Evolutionary conservation across 805 yeast species (phyloP), one percentile per base, ranked within the genome.

Genomic region (Candida hungchunana): DNA sequence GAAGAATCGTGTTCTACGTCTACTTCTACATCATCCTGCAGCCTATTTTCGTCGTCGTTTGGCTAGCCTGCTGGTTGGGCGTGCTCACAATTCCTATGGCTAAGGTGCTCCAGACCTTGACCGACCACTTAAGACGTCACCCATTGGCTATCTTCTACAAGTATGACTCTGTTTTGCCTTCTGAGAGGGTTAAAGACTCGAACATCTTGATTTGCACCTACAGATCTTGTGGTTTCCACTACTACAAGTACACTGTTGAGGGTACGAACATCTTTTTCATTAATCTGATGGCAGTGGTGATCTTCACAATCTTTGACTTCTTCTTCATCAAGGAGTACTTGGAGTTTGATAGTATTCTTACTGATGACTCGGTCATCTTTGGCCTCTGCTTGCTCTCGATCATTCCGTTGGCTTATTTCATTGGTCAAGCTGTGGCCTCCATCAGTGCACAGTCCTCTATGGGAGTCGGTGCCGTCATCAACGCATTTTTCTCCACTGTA

Each of bases 371-470:
- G 0, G 60, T 79, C 16, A 72, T 87, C 29, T 93, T 93, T 52
- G 66, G 76, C 29, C 62, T 87, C 13, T 83, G 96, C 57, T 63
- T 93, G 39, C 68, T 83, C 32, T 84, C 96, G 2, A 86, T 93
- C 40, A 75, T 93, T 24, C 98, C 98, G 6, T 67, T 93, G 47
- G 97, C 98, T 0, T 90, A 93, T 56, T 93, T 88, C 62, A 89
- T 93, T 50, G 98, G 98, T 4, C 97, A 90, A 60, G 97, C 97
- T 6, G 98, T 93, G n/a, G 98, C 98, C 0, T 89, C 97, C 3
- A 93, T 93, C 40, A 84, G 96, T 6, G 97, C 98, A 0, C 98
- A 93, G 63, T 86, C 97, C 1, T 89, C 97, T 0, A 93, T 93
- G 98, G 97, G 97, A 19, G 79, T 93, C 41, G 97, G 97, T 66